Conservation (phyloP, 139 green algal genomes). For the Diplosphaera chodatii region DNA sequence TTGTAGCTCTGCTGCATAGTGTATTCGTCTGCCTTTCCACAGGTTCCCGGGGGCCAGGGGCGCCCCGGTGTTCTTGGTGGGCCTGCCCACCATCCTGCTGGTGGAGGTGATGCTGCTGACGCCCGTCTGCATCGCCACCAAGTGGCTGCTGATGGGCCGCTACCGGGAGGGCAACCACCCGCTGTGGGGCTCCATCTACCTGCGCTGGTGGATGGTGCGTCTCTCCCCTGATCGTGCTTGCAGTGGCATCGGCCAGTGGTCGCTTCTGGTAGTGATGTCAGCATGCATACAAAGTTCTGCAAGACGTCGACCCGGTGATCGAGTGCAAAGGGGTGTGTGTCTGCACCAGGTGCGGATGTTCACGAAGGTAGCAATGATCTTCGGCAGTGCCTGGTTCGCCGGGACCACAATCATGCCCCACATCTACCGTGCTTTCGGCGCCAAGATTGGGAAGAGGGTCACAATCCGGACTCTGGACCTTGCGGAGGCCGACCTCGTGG, state of each 20-base stretch:
- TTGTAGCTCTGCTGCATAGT: no score
- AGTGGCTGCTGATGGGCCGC: constrained; percentile 1
- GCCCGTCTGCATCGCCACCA: neutral
- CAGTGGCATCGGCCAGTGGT: no score
- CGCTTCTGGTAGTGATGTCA: no score
- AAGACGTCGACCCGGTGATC: no score
- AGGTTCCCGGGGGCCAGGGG: neutral
- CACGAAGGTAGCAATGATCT: neutral
- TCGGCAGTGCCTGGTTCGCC: neutral
- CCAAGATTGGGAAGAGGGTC: constrained; percentile 25
- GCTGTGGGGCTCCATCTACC: constrained; percentile 31
- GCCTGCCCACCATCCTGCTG: neutral
- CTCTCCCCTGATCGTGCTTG: neutral
- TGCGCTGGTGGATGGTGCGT: constrained; percentile 21
- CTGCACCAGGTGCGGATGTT: neutral
- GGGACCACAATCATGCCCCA: neutral
- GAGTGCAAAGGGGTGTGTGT: no score
- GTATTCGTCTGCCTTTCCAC: no score
- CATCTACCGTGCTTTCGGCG: constrained; percentile 14
- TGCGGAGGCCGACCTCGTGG: constrained; percentile 9
- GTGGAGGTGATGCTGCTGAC: neutral
- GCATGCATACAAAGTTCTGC: no score
- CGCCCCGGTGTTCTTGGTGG: neutral
- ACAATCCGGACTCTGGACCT: constrained; percentile 8
- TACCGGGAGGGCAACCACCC: constrained; percentile 1